Evolutionary conservation across 257 asterid species (phyloP), one percentile per base, ranked within the genome.

Genomic region (Fraxinus excelsior): DNA sequence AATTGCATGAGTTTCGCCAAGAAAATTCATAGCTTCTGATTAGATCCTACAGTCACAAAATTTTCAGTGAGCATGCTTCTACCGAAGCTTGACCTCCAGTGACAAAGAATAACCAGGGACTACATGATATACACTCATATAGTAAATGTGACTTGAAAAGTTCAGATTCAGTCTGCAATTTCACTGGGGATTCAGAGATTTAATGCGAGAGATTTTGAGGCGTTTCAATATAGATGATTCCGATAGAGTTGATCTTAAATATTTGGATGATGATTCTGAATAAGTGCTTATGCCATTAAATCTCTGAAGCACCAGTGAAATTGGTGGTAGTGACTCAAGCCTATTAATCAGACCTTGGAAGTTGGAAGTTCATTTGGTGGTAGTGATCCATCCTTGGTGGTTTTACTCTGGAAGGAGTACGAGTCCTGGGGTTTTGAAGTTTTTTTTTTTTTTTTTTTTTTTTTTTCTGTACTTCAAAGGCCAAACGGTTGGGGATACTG

Each of bases 131-230:
- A 46, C 26, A 73, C 35, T 64, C 83, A 80, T 60, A 89, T 83
- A 84, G 87, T 90, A 68, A 89, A 92, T 86, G 96, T 89, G 64
- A 79, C 78, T 35, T 87, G 97, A 89, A 81, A 92, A 89, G 78
- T 76, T 89, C 64, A 90, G 96, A 49, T 86, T 92, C 73, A 86
- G 89, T 75, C 82, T 90, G 82, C 95, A 83, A 64, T 84, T 85
- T 23, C 85, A 79, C 10, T 89, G 95, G 92, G 81, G 88, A 38
- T 87, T 88, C 67, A 72, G 75, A 76, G 92, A 86, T 67, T 64
- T 92, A 32, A 85, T 79, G 56, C 84, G 69, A 46, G 92, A 90
- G 83, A 83, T 92, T 1, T 72, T 83, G 58, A 83, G 90, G 91
- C 93, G 91, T 46, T 92, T 92, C 79, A 89, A 82, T 81, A 40